phyloP scores from a whole-genome alignment of 441 rosid species.

The Manihot esculenta region DNA sequence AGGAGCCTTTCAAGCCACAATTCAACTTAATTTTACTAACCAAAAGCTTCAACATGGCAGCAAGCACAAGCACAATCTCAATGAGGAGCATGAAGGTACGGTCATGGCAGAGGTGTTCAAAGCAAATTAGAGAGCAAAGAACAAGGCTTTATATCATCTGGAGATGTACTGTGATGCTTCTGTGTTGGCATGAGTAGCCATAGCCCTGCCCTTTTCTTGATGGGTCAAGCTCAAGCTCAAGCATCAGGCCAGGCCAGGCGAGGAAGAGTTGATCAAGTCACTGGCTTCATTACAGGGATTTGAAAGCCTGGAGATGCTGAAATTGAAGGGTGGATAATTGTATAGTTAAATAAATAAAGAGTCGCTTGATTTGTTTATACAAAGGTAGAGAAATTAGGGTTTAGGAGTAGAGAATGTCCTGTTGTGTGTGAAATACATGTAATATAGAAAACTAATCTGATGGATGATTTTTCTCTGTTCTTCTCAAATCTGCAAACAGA shows the following conservation, averaged over 20 bases:
- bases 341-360: too few species aligned
- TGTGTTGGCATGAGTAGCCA: conserved; percentile 56
- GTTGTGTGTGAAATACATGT: conserved; percentile 13
- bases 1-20: conserved; percentile 8
- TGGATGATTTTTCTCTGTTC: neutral
- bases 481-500: neutral
- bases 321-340: conserved; percentile 1
- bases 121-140: conserved; percentile 66
- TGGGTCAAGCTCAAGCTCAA: too few species aligned
- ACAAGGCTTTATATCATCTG: conserved; percentile 74
- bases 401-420: too few species aligned
- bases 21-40: too few species aligned
- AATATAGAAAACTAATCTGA: neutral
- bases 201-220: neutral
- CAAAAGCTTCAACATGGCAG: conserved; percentile 19
- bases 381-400: neutral
- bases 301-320: neutral
- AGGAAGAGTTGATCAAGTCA: neutral
- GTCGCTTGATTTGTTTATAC: neutral
- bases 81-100: conserved; percentile 44
- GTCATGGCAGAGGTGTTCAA: conserved; percentile 61
- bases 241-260: neutral
- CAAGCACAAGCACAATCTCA: conserved; percentile 25
- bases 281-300: neutral
- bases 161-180: conserved; percentile 76